These are phyloP conservation scores for Starmerella geochares DNA, from an alignment of 805 yeast genomes.

Conservation along the genomic window DNA sequence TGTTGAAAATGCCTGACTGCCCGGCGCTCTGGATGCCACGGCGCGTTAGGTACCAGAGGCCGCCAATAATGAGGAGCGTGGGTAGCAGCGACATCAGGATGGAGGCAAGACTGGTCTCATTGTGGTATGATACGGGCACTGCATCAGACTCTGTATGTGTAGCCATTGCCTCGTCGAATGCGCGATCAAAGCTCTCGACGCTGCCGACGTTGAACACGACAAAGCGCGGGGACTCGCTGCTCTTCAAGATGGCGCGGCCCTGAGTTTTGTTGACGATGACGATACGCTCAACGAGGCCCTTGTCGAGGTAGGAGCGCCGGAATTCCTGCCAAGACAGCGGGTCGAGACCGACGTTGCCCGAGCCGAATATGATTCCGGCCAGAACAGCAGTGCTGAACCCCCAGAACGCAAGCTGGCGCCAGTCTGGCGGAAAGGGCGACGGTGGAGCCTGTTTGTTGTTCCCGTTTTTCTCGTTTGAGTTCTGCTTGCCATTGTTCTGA, in stretches of 20 bases:
- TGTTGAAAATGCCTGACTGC: slow-evolving; percentile 67
- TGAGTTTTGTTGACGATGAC: slow-evolving; percentile 65
- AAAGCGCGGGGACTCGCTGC: slow-evolving; percentile 36
- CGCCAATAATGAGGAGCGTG: slow-evolving; percentile 80
- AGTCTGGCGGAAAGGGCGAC: slow-evolving; percentile 18
- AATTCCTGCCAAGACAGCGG: slow-evolving; percentile 91
- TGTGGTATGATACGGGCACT: slow-evolving; percentile 71
- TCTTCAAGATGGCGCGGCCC: slow-evolving; percentile 55
- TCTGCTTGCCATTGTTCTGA: background rate
- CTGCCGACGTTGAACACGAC: slow-evolving; percentile 75
- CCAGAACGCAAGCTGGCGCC: slow-evolving; percentile 20
- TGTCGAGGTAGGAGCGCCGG: slow-evolving; percentile 59
- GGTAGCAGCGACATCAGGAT: slow-evolving; percentile 69
- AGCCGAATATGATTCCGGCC: slow-evolving; percentile 14
- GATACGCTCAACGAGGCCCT: slow-evolving; percentile 63
- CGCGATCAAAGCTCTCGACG: slow-evolving; percentile 75
- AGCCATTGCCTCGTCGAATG: slow-evolving; percentile 64
- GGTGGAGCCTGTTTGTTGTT: background rate
- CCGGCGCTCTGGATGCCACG: slow-evolving; percentile 55
- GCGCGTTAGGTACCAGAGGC: slow-evolving; percentile 71
- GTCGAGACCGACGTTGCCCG: slow-evolving; percentile 6
- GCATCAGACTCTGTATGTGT: slow-evolving; percentile 43
- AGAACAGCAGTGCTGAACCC: slow-evolving; percentile 23
- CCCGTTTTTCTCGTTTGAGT: background rate
- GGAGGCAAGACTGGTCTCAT: slow-evolving; percentile 57